Evolutionary conservation across 139 green algal species (phyloP).

Genomic region (Auxenochlorella protothecoides): DNA sequence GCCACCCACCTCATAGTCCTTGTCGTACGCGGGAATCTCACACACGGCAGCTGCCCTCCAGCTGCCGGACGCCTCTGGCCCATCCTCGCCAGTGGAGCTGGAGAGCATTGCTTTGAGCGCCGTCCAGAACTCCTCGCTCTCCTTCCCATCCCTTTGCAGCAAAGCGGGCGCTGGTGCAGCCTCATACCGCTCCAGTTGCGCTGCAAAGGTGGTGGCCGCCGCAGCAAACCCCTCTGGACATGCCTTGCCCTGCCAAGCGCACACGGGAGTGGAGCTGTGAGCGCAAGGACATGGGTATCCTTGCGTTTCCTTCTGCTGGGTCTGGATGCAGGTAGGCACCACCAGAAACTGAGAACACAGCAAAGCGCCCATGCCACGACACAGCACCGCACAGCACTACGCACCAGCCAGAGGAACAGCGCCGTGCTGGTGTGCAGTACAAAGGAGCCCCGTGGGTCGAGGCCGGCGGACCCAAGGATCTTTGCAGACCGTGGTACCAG

Average conservation of each 20-base stretch:
- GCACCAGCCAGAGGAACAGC: slow-evolving; percentile 38
- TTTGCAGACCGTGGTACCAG: slow-evolving; percentile 40
- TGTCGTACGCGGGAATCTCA: slow-evolving; percentile 13
- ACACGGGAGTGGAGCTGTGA: too few species aligned
- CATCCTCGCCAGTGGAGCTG: not conserved
- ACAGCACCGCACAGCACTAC: not conserved
- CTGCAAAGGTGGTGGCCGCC: slow-evolving; percentile 30
- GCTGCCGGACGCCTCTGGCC: not conserved
- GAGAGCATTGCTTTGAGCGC: not conserved
- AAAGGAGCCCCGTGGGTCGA: slow-evolving; percentile 61
- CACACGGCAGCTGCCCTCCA: not conserved
- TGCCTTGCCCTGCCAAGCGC: not conserved
- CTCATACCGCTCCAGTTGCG: slow-evolving; percentile 43
- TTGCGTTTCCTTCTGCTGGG: too few species aligned
- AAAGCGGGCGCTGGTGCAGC: slow-evolving; percentile 12
- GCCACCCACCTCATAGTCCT: slow-evolving; percentile 21
- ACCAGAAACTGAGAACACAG: not conserved
- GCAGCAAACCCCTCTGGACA: slow-evolving; percentile 20
- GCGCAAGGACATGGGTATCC: too few species aligned
- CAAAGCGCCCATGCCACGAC: not conserved
- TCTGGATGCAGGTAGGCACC: too few species aligned
- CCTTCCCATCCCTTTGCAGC: slow-evolving; percentile 35
- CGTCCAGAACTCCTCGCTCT: slow-evolving; percentile 15
- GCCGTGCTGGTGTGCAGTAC: slow-evolving; percentile 23
- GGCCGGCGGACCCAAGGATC: slow-evolving; percentile 9